Evolutionary conservation across 2,329 filamentous ascomycete species (phyloP), one percentile per base, ranked within the genome.

Genomic region (Fusarium brevicatenulatum): DNA sequence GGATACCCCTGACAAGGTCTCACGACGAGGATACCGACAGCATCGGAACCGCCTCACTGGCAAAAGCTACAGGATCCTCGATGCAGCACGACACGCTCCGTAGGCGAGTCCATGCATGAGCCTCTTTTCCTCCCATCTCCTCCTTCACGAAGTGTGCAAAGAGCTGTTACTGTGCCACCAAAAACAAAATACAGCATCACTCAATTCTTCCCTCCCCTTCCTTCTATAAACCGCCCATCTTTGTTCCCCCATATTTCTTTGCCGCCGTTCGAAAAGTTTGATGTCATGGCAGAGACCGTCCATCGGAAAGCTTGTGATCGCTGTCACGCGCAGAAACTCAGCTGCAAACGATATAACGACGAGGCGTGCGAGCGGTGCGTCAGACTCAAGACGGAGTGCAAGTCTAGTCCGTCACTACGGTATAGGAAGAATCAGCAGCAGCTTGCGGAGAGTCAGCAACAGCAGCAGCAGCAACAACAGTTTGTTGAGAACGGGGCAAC

Each of bases 281-380:
- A 77, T 73, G 79, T 72, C 75, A 83, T 83, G 82, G 74, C 80
- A 71, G 82, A 83, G 67, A 78, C 76, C 58, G 74, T 80, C 66
- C 82, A 80, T 69, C 82, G 85, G 63, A 84, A 83, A 63, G 84
- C 84, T 63, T 86, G 84, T 77, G 84, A 86, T 75, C 82, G 83
- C 68, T 86, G 84, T 72, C 85, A 86, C 72, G 76, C 76, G 23
- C 84, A 86, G 73, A 86, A 86, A 75, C 79, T 86, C 65, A 83
- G 82, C 70, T 86, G 84, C 78, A 85, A 83, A 73, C 81, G 84
- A 55, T 75, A 78, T 63, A 80, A 79, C 64, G 81, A 81, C 57
- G 82, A 82, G 53, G 73, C 81, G 25, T 86, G 85, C 73, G 83
- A 85, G 73, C 79, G 84, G 16, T 86, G 84, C 68, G 70, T 82